phyloP scores from a whole-genome alignment of 2,329 filamentous ascomycete genomes.

The Monosporascus sp. region DNA sequence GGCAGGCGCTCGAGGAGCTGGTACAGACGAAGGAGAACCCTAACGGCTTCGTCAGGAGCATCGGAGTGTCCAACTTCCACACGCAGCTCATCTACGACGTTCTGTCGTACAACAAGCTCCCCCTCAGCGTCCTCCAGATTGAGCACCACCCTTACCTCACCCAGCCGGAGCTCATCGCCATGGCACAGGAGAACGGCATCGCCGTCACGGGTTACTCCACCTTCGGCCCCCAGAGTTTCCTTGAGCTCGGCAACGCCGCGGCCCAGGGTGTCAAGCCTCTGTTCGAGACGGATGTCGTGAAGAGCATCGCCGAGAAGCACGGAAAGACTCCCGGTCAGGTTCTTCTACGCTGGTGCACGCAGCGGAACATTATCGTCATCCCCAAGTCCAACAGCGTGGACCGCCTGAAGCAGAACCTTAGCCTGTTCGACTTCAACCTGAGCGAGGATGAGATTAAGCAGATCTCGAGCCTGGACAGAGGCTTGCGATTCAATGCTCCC shows the following conservation, averaged over 20 bases:
- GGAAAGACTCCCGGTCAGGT: constrained; percentile 58
- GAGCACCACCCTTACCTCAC: constrained; percentile 80
- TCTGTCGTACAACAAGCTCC: constrained; percentile 69
- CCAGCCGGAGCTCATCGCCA: constrained; percentile 47
- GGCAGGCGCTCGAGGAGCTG: constrained; percentile 71
- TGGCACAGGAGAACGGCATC: constrained; percentile 52
- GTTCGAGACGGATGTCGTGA: constrained; percentile 37
- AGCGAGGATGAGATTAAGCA: constrained; percentile 46
- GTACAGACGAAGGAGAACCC: constrained; percentile 50
- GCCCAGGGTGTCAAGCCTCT: constrained; percentile 23
- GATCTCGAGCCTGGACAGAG: constrained; percentile 45
- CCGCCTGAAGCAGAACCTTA: constrained; percentile 47
- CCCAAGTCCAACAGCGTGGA: constrained; percentile 53
- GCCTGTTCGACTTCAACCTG: constrained; percentile 48
- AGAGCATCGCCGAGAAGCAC: constrained; percentile 47
- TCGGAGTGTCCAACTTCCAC: constrained; percentile 82
- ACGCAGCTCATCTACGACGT: constrained; percentile 71
- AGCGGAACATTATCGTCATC: constrained; percentile 55
- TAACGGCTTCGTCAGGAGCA: constrained; percentile 62
- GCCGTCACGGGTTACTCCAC: constrained; percentile 59
- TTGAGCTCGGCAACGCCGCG: constrained; percentile 21
- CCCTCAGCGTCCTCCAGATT: constrained; percentile 73
- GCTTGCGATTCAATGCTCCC: constrained; percentile 54
- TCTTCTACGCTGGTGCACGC: constrained; percentile 60
- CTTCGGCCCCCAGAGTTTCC: constrained; percentile 48